Percentiles rank a stretch among this genome's conserved stretches.
phyloP scores from a whole-genome alignment of 2,329 filamentous ascomycete species.

The Fusarium paranaense region DNA sequence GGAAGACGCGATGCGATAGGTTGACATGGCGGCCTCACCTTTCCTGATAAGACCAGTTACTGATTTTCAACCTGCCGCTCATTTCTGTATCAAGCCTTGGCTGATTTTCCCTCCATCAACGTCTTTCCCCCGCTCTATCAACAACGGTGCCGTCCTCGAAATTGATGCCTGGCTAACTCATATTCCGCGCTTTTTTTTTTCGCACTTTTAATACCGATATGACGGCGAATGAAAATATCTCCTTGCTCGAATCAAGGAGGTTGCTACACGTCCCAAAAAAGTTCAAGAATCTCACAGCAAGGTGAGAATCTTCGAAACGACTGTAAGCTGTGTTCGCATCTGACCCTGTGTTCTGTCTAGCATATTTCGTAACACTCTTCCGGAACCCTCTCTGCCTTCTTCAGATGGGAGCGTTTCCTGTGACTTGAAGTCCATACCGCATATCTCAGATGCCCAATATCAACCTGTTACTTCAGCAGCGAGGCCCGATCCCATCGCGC shows the following conservation, averaged over 20 bases:
- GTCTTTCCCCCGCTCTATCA: neutral
- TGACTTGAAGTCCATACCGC: neutral
- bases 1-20: neutral
- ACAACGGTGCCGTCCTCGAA: neutral
- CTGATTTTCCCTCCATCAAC: neutral
- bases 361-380: neutral
- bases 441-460: neutral
- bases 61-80: neutral
- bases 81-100: neutral
- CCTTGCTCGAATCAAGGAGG: neutral
- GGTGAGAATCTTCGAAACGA: neutral
- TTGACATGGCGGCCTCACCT: neutral
- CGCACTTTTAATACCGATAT: neutral
- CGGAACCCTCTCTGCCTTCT: neutral
- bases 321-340: neutral
- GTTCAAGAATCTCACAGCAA: neutral
- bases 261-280: neutral
- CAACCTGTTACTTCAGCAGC: neutral
- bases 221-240: neutral
- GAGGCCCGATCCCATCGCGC: no score
- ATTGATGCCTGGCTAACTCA: neutral
- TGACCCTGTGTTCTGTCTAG: neutral
- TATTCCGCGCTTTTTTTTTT: accelerated
- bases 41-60: neutral
- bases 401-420: neutral